Evolutionary conservation across 352 stramenopile species (phyloP).

Genomic region (Globisporangium cederbergense): DNA sequence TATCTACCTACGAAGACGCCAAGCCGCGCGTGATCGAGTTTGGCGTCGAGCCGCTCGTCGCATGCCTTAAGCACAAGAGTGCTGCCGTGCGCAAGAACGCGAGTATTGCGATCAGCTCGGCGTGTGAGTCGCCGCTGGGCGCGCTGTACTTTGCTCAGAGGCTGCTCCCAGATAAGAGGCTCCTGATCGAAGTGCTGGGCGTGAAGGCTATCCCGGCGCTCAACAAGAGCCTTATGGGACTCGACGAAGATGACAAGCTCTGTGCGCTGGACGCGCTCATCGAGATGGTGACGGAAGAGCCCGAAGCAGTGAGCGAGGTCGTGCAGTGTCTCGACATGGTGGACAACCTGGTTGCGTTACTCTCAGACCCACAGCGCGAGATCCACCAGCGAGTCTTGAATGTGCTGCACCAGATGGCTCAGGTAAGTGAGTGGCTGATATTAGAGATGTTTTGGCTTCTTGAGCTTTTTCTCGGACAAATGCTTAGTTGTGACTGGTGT

Average conservation of each 20-base stretch:
- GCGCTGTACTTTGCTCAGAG: slow-evolving; percentile 37
- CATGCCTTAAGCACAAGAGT: slow-evolving; percentile 49
- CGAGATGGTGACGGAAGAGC: slow-evolving; percentile 23
- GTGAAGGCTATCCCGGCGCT: slow-evolving; percentile 44
- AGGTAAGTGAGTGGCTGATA: slow-evolving; percentile 6
- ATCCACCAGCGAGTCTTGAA: slow-evolving; percentile 21
- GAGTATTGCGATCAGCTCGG: slow-evolving; percentile 56
- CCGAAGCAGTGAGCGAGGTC: slow-evolving; percentile 30
- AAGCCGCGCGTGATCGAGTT: slow-evolving; percentile 69
- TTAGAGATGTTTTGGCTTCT: not conserved
- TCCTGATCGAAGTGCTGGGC: slow-evolving; percentile 58
- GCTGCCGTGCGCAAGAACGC: slow-evolving; percentile 44
- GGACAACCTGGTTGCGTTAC: slow-evolving; percentile 34
- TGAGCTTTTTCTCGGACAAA: not conserved
- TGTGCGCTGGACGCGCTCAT: slow-evolving; percentile 36
- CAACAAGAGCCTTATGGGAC: slow-evolving; percentile 30
- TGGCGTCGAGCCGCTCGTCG: slow-evolving; percentile 57
- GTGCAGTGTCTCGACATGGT: slow-evolving; percentile 55
- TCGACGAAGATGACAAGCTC: slow-evolving; percentile 45
- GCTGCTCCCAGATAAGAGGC: slow-evolving; percentile 30
- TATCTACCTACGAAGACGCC: slow-evolving; percentile 62
- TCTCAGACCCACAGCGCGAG: slow-evolving; percentile 21
- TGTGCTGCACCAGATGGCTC: slow-evolving; percentile 26
- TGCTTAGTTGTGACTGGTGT: not conserved
- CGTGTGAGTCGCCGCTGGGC: slow-evolving; percentile 51